These are phyloP conservation scores for Candolleomyces aberdarensis DNA, from an alignment of 768 basidiomycete genomes.

Conservation along the genomic window DNA sequence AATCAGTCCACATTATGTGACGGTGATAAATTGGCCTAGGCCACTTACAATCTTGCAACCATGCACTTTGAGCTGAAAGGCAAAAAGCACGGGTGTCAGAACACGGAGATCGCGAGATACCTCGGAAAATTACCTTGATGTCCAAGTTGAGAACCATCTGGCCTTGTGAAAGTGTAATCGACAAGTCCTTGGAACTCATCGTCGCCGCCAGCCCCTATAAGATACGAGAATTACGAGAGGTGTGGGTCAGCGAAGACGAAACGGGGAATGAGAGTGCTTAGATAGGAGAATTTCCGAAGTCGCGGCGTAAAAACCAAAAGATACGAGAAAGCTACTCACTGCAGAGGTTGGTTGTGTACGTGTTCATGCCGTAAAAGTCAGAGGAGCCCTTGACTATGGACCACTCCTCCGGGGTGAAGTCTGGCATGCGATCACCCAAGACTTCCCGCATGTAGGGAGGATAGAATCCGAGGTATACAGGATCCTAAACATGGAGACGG, in stretches of 20 bases:
- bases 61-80: constrained; percentile 53
- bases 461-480: constrained; percentile 71
- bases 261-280: neutral
- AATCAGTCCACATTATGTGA: neutral
- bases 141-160: constrained; percentile 63
- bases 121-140: constrained; percentile 42
- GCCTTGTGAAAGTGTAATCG: constrained; percentile 58
- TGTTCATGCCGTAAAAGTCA: constrained; percentile 73
- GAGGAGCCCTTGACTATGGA: constrained; percentile 59
- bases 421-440: constrained; percentile 55
- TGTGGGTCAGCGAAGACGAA: neutral
- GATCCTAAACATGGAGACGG: constrained; percentile 35
- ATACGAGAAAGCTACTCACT: constrained; percentile 31
- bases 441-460: constrained; percentile 56
- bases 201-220: constrained; percentile 52
- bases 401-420: constrained; percentile 54
- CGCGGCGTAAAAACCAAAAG: neutral
- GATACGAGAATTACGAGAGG: neutral
- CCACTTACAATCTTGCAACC: constrained; percentile 61
- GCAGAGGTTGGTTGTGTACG: constrained; percentile 64
- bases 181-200: constrained; percentile 63
- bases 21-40: neutral
- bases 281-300: neutral
- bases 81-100: neutral
- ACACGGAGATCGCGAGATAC: neutral